Percentiles rank a stretch among this genome's conserved stretches.
These are phyloP conservation scores for Cryptococcus sp. DNA, from an alignment of 1,284 basidiomycete genomes.

Conservation along the genomic window DNA sequence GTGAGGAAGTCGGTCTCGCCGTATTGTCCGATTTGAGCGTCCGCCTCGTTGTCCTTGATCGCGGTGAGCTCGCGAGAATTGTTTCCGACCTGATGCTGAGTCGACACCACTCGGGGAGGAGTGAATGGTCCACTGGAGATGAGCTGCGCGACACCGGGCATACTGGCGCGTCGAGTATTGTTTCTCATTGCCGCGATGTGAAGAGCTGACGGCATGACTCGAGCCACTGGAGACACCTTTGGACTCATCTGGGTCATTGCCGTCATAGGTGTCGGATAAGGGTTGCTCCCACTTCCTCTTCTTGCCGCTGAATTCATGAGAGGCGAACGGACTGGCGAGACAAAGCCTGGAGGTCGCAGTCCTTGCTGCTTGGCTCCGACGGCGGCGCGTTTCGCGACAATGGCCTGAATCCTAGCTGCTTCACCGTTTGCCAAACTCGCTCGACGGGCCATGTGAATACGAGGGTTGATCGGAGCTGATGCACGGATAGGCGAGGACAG, in stretches of 20 bases:
- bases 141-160: conserved; percentile 40
- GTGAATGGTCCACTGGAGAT: conserved; percentile 46
- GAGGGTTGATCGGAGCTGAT: neutral
- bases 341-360: conserved; percentile 6
- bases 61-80: conserved; percentile 33
- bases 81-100: conserved; percentile 16
- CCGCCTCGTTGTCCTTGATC: conserved; percentile 42
- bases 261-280: conserved; percentile 39
- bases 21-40: neutral
- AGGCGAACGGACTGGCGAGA: conserved; percentile 24
- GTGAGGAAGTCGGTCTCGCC: conserved; percentile 18
- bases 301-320: conserved; percentile 33
- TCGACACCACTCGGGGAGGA: conserved; percentile 38
- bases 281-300: conserved; percentile 40
- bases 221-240: conserved; percentile 35
- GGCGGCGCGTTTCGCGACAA: conserved; percentile 32
- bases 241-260: conserved; percentile 22
- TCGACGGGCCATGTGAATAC: conserved; percentile 34
- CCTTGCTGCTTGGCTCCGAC: conserved; percentile 15
- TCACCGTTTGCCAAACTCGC: conserved; percentile 43
- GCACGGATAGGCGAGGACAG: neutral
- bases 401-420: conserved; percentile 37
- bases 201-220: conserved; percentile 35
- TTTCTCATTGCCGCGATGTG: conserved; percentile 47
- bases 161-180: conserved; percentile 42